Evolutionary conservation across 306 rosid species (phyloP).

Genomic region (Vigna unguiculata): DNA sequence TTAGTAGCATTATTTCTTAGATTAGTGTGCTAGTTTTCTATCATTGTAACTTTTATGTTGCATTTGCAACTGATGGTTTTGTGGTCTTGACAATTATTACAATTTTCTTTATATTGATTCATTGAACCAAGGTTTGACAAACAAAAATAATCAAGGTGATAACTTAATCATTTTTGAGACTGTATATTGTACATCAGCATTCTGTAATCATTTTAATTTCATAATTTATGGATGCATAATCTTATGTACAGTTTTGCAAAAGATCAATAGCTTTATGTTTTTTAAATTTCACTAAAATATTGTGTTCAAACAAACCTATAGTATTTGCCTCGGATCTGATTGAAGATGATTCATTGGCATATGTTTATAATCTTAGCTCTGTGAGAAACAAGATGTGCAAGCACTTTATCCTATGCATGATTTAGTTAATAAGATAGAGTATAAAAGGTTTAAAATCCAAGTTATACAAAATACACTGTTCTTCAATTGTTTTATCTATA

Average conservation of each 20-base stretch:
- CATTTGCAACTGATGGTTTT: slow-evolving; percentile 32
- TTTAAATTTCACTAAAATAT: neutral
- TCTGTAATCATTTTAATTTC: slow-evolving; percentile 20
- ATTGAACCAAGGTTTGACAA: slow-evolving; percentile 40
- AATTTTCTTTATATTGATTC: slow-evolving; percentile 34
- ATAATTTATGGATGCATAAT: slow-evolving; percentile 15
- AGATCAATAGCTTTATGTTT: neutral
- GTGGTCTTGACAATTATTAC: slow-evolving; percentile 2
- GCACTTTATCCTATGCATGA: slow-evolving; percentile 22
- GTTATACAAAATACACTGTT: neutral
- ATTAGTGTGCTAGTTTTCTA: slow-evolving; percentile 29
- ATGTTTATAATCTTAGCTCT: slow-evolving; percentile 25
- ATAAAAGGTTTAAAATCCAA: slow-evolving; percentile 27
- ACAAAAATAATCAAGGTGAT: slow-evolving; percentile 25
- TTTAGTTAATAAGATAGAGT: slow-evolving; percentile 25
- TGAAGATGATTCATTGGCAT: slow-evolving; percentile 27
- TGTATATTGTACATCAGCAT: slow-evolving; percentile 6
- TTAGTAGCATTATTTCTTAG: slow-evolving; percentile 27
- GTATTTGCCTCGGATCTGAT: slow-evolving; percentile 24
- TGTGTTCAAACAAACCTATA: slow-evolving; percentile 11
- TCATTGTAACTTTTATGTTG: slow-evolving; percentile 37
- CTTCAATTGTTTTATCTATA: neutral
- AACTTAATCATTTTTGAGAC: slow-evolving; percentile 18
- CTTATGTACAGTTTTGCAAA: slow-evolving; percentile 19
- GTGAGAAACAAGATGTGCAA: slow-evolving; percentile 29